Base-by-base conservation (phyloP, 352 stramenopile genomes). In the Globisporangium nagaii region DNA sequence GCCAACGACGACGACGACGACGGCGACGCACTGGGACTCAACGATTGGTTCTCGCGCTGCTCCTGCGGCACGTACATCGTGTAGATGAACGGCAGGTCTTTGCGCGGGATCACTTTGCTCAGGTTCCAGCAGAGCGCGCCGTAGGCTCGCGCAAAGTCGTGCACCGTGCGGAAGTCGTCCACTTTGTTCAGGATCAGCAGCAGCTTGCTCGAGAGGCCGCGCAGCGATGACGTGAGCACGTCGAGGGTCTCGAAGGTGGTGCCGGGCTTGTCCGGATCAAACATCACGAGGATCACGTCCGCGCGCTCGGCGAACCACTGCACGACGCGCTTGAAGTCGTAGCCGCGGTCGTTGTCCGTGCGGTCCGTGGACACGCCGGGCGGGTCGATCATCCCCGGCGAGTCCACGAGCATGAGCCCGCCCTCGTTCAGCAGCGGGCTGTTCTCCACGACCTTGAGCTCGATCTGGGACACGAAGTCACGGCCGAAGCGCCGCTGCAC, bases 181-280 rank as follows among this genome's bases (percentile, higher is more conserved):
- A 95, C 84, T 68, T 95, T 95, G 75, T 95, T 95, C 25, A 95
- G 53, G 46, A 95, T 93, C 27, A 95, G 66, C 51, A 89, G 60
- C 44, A 95, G 66, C 37, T 95, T 95, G 54, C 75, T 91, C 39
- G 79, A 87, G 45, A 93, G 75, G 0, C 83, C 80, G 19, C 75
- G 60, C 19, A 95, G 65, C 13, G 79, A 90, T 15, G 71, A 81
- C 15, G 84, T 95, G 47, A 95, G 70, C 56, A 95, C 84, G 39
- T 95, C 80, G 30, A 95, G 78, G 47, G 84, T 93, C 65, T 95
- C 84, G 50, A 95, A 95, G 1, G 84, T 95, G 28, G 84, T 95
- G 37, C 84, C 84, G 0, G 84, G 84, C 48, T 95, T 95, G 64
- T 95, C 84, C 3, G 84, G 84, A 56, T 95, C 84, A 47, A 95